Percentiles rank a stretch among this genome's conserved stretches.
Evolutionary conservation across 306 rosid genomes (phyloP).

Genomic region (Vigna angularis): DNA sequence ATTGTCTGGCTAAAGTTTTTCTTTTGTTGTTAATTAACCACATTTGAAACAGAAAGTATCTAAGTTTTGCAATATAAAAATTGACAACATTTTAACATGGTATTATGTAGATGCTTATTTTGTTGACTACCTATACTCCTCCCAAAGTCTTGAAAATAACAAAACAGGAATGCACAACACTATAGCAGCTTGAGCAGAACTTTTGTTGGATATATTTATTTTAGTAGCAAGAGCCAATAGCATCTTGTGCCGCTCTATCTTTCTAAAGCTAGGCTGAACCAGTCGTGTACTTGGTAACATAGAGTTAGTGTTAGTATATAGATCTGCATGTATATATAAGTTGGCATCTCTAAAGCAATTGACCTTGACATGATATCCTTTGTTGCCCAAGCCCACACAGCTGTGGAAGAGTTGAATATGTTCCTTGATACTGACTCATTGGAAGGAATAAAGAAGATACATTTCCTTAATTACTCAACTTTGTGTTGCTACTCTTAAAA

Average conservation of each 20-base stretch:
- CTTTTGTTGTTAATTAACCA: neutral
- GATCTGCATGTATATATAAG: neutral
- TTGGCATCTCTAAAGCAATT: too few relatives aligned
- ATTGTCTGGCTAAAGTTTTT: conserved; percentile 13
- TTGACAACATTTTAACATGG: neutral
- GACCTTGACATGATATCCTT: too few relatives aligned
- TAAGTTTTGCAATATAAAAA: conserved; percentile 1
- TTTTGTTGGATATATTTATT: neutral
- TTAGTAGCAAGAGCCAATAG: neutral
- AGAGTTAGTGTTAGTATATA: neutral
- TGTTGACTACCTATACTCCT: neutral
- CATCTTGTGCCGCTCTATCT: neutral
- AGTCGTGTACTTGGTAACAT: neutral
- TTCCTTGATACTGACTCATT: too few relatives aligned
- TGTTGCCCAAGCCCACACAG: too few relatives aligned
- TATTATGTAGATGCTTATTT: neutral
- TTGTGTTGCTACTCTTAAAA: too few relatives aligned
- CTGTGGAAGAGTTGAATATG: too few relatives aligned
- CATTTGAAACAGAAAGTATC: neutral
- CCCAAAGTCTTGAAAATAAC: neutral
- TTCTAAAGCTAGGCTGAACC: neutral
- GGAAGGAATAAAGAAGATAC: too few relatives aligned
- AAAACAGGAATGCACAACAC: neutral
- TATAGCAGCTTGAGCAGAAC: neutral
- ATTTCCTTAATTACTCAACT: too few relatives aligned